Base-by-base conservation (phyloP, 768 basidiomycete species). In the Dentipellis fragilis region DNA sequence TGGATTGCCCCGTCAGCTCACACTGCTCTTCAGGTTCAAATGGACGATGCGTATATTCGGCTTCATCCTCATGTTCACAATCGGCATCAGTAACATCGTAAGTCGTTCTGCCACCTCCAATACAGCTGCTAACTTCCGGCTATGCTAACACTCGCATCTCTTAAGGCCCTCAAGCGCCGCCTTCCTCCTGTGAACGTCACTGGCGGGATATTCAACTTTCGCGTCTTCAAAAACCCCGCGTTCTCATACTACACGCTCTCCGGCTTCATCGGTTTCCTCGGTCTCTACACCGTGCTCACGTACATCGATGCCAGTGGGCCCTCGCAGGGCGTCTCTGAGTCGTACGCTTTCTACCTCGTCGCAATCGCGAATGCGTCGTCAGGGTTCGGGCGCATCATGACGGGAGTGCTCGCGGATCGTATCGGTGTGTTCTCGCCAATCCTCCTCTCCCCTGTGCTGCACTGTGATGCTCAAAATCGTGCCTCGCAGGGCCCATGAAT, bases 41-140 rank as follows among this genome's bases (percentile, higher is more conserved):
- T 89, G 87, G 88, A 86, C 87, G 0, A 80, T 86, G 75, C 75
- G 88, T 10, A 78, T 84, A 36, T 68, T 88, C 47, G 87, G 80
- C 2, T 81, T 88, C 58, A 77, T 87, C 8, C 65, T 87, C 0
- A 59, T 85, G 1, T 58, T 74, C 12, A 64, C 76, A 1, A 71
- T 89, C 2, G 76, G 76, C 2, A 63, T 78, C 10, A 74, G 79
- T 14, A 87, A 84, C 65, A 55, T 87, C 49, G 76, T 79, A 38
- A 11, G 59, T 39, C 14, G n/a, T 6, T 6, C 29, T 6, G 5
- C 38, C 54, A 58, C 67, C 58, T 45, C 16, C 36, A 29, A 5
- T 7, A 1, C 2, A 16, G 50, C 21, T 29, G 9, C 17, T 57
- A 35, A n/a, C n/a, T 56, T 58, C 23, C 61, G 66, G n/a, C 53